These are phyloP conservation scores for Neospora caninum DNA, from an alignment of 169 alveolate genomes.

Conservation along the genomic window DNA sequence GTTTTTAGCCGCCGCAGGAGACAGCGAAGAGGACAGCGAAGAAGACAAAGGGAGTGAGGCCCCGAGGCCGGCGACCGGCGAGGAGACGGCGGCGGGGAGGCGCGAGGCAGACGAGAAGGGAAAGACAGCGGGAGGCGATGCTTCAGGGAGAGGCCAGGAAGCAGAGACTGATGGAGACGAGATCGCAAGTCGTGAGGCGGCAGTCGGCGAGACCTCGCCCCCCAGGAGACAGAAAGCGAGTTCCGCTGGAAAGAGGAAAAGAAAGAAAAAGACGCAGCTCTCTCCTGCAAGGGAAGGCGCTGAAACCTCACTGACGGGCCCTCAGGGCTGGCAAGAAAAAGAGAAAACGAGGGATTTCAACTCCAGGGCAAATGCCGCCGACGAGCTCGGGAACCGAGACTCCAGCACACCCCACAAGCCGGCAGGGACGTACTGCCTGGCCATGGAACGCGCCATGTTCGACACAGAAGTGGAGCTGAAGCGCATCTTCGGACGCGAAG, in stretches of 20 bases:
- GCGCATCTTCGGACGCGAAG: conserved; percentile 47
- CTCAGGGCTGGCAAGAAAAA: not conserved
- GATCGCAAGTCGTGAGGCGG: not conserved
- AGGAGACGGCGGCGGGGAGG: not conserved
- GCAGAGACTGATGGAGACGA: not conserved
- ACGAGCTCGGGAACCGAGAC: not conserved
- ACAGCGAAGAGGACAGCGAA: not conserved
- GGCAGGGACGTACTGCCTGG: conserved; percentile 6
- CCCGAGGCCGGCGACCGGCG: not conserved
- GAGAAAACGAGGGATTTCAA: not conserved
- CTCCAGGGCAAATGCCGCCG: not conserved
- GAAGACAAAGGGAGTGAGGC: too few relatives aligned
- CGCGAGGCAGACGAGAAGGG: not conserved
- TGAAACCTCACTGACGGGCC: not conserved
- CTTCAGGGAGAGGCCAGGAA: not conserved
- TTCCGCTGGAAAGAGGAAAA: not conserved
- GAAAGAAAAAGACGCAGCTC: not conserved
- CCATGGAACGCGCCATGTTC: conserved; percentile 45
- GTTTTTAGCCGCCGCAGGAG: not conserved
- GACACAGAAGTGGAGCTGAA: conserved; percentile 25
- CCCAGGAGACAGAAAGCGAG: not conserved
- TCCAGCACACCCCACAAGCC: not conserved
- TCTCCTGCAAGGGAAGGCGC: not conserved
- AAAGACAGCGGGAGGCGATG: not conserved
- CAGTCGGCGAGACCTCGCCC: not conserved